A percentile compares a stretch with the other conserved stretches of the same genome.
Conservation (phyloP, 2,329 filamentous ascomycete species). For the Thyridium curvatum region DNA sequence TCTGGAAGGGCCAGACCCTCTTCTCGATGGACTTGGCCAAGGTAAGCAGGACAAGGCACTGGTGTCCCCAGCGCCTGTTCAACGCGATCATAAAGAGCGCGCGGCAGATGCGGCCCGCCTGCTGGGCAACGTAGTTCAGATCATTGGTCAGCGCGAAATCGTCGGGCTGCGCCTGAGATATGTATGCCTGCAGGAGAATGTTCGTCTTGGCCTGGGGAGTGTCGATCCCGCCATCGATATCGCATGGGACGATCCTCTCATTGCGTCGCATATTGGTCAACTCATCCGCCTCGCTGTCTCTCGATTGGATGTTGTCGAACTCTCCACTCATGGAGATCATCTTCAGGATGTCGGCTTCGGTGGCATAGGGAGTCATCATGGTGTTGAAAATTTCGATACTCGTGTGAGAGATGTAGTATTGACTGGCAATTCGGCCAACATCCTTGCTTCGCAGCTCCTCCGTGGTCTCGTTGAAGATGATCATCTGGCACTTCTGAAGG, state of each 20-base stretch:
- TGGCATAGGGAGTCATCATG: constrained; percentile 81
- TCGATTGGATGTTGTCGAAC: constrained; percentile 92
- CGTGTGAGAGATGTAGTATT: constrained; percentile 90
- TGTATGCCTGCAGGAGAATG: constrained; percentile 88
- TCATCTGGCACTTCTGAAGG: constrained; percentile 93
- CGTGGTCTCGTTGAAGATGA: constrained; percentile 93
- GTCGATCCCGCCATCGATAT: constrained; percentile 67
- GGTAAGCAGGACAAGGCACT: constrained; percentile 85
- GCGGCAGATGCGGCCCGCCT: constrained; percentile 87
- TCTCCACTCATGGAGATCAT: constrained; percentile 98
- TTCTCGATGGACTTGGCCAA: constrained; percentile 97
- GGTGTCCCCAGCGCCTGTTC: constrained; percentile 91
- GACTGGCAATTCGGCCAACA: constrained; percentile 91
- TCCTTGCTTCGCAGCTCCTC: constrained; percentile 93
- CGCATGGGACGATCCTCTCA: constrained; percentile 65
- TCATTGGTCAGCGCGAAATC: constrained; percentile 94
- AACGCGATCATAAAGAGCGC: constrained; percentile 96
- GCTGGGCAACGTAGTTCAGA: constrained; percentile 90
- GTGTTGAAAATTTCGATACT: constrained; percentile 95
- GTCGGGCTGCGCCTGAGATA: constrained; percentile 79
- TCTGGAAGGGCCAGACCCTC: constrained; percentile 89
- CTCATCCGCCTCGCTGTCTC: constrained; percentile 87
- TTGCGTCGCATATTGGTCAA: constrained; percentile 68
- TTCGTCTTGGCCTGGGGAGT: constrained; percentile 88
- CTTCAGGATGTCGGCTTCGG: constrained; percentile 85